Percentiles rank a stretch among this genome's conserved stretches.
Conservation (phyloP, 1,139 yeast species). For the Casaregolazyma suthepensis region DNA sequence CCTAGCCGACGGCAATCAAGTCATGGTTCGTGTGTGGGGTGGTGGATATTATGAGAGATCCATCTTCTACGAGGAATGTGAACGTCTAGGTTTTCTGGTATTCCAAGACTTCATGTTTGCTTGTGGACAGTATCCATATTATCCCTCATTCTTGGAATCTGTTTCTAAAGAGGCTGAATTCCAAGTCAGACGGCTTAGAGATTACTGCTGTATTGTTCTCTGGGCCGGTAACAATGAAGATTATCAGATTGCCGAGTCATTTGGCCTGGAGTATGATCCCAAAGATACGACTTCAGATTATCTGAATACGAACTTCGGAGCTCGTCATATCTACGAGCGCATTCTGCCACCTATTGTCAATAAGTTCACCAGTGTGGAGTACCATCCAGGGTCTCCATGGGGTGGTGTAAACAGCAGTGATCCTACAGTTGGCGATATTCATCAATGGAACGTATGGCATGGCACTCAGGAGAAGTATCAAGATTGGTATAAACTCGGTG, state of each 20-base stretch:
- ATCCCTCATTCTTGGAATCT: slow-evolving; percentile 27
- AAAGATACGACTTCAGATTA: slow-evolving; percentile 29
- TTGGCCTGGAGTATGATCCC: slow-evolving; percentile 32
- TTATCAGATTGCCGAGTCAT: slow-evolving; percentile 41
- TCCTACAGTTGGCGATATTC: slow-evolving; percentile 40
- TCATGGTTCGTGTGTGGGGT: slow-evolving; percentile 46
- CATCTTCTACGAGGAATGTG: slow-evolving; percentile 40
- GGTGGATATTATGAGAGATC: slow-evolving; percentile 45
- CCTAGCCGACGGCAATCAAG: slow-evolving; percentile 38
- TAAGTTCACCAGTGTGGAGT: slow-evolving; percentile 31
- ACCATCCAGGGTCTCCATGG: slow-evolving; percentile 43
- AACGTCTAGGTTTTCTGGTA: slow-evolving; percentile 39
- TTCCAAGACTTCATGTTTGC: slow-evolving; percentile 54
- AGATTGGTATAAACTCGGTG: slow-evolving; percentile 40
- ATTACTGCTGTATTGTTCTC: slow-evolving; percentile 28
- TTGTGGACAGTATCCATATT: slow-evolving; percentile 44
- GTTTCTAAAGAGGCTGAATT: slow-evolving; percentile 35
- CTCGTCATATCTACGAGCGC: slow-evolving; percentile 38
- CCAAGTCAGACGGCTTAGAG: slow-evolving; percentile 38
- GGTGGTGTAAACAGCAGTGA: slow-evolving; percentile 36
- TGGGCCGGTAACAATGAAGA: slow-evolving; percentile 40
- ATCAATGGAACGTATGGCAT: slow-evolving; percentile 51
- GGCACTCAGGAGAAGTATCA: slow-evolving; percentile 43
- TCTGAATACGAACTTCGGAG: slow-evolving; percentile 38
- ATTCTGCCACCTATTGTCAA: slow-evolving; percentile 33